These are phyloP conservation scores for Microbotryum intermedium DNA, from an alignment of 1,284 basidiomycete species.

Conservation along the genomic window DNA sequence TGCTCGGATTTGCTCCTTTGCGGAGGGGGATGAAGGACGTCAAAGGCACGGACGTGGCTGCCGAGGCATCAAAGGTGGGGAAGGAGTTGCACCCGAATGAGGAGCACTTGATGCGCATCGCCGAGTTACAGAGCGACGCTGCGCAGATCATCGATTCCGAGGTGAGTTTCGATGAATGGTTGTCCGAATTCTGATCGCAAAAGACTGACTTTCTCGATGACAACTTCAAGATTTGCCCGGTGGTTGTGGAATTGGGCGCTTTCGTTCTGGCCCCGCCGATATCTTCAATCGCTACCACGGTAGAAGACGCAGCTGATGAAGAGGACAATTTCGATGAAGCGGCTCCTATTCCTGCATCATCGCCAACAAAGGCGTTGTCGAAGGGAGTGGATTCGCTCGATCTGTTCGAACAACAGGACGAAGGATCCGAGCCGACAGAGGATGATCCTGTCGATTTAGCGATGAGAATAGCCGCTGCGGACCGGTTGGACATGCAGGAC, in stretches of 20 bases:
- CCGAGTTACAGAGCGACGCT: constrained; percentile 73
- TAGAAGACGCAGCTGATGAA: neutral
- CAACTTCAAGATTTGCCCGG: constrained; percentile 4
- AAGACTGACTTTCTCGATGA: neutral
- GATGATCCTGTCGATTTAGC: constrained; percentile 73
- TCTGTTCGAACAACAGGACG: constrained; percentile 1
- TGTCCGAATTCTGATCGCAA: neutral
- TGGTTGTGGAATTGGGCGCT: constrained; percentile 13
- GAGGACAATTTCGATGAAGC: constrained; percentile 3
- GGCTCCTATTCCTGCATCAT: no score
- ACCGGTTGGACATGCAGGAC: constrained; percentile 4
- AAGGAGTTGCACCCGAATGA: constrained; percentile 80
- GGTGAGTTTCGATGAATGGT: constrained; percentile 41
- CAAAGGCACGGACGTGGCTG: neutral
- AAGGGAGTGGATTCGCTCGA: constrained; percentile 6
- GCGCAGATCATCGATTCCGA: constrained; percentile 52
- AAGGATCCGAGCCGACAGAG: constrained; percentile 52
- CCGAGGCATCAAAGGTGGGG: constrained; percentile 29
- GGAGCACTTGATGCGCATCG: constrained; percentile 86
- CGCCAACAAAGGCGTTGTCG: neutral
- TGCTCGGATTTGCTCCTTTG: constrained; percentile 79
- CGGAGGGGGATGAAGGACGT: constrained; percentile 44
- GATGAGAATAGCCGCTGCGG: constrained; percentile 46
- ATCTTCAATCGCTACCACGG: neutral
- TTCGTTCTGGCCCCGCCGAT: constrained; percentile 15